Percentiles rank a stretch among this genome's conserved stretches.
These are phyloP conservation scores for Irpex sp. DNA, from an alignment of 1,284 basidiomycete species.

Conservation along the genomic window DNA sequence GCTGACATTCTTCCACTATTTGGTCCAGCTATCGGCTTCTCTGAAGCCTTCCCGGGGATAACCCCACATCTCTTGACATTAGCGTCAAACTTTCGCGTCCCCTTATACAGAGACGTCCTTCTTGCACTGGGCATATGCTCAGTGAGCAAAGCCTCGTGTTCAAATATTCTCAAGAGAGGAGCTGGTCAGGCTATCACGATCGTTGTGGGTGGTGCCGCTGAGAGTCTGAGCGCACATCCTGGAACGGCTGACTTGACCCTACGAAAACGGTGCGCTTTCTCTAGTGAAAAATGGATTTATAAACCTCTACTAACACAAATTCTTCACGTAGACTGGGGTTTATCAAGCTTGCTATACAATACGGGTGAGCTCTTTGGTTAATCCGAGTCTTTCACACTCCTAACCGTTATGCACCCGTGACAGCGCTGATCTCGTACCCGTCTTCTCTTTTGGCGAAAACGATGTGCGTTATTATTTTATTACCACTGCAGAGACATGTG, in stretches of 20 bases:
- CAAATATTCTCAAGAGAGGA: conserved; percentile 78
- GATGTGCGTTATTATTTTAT: conserved; percentile 53
- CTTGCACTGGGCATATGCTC: conserved; percentile 85
- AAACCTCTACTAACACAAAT: not conserved
- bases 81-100: conserved; percentile 85
- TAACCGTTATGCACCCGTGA: not conserved
- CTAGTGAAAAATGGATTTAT: not conserved
- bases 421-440: conserved; percentile 88
- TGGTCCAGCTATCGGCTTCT: conserved; percentile 84
- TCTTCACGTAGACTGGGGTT: conserved; percentile 66
- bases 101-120: conserved; percentile 90
- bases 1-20: not conserved
- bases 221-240: conserved; percentile 89
- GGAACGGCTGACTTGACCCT: conserved; percentile 94
- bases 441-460: conserved; percentile 98
- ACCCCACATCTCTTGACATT: conserved; percentile 91
- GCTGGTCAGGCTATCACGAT: conserved; percentile 82
- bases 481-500: too few relatives aligned
- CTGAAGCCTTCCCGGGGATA: conserved; percentile 85
- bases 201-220: conserved; percentile 94
- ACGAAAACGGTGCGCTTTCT: conserved; percentile 56
- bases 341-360: conserved; percentile 93
- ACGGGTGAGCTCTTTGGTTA: conserved; percentile 56
- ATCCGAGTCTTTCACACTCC: not conserved
- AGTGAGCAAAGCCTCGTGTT: conserved; percentile 87